phyloP scores from a whole-genome alignment of 106 monocot genomes.

The Triglochin maritima region DNA sequence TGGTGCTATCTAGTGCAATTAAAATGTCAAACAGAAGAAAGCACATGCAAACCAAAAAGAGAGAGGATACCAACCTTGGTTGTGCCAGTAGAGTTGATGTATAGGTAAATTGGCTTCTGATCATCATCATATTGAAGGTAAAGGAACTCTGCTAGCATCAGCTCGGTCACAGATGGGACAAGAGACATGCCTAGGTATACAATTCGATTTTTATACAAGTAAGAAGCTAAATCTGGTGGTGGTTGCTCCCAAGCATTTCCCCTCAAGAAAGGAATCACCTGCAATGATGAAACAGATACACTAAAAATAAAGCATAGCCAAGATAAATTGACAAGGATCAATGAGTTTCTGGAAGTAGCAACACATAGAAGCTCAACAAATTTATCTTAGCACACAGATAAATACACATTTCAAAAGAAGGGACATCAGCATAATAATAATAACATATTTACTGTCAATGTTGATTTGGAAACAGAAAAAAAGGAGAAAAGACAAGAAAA shows the following conservation, averaged over 20 bases:
- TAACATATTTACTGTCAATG: too few species aligned
- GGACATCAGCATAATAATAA: too few species aligned
- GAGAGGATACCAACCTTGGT: conserved; percentile 39
- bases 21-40: not conserved
- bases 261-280: conserved; percentile 88
- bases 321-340: not conserved
- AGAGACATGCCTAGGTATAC: conserved; percentile 91
- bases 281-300: not conserved
- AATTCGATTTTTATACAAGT: conserved; percentile 84
- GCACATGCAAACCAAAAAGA: too few species aligned
- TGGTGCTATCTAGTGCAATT: not conserved
- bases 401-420: too few species aligned
- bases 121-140: conserved; percentile 83
- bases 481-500: too few species aligned
- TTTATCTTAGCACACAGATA: too few species aligned
- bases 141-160: conserved; percentile 84
- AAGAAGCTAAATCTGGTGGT: conserved; percentile 88
- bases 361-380: not conserved
- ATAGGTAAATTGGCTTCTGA: conserved; percentile 80
- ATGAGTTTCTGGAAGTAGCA: not conserved
- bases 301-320: conserved; percentile 4
- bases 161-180: conserved; percentile 77
- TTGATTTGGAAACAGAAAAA: too few species aligned
- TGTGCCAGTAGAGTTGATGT: conserved; percentile 91
- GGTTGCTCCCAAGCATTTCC: conserved; percentile 93